These are phyloP conservation scores for Zygotorulaspora danielsina DNA, from an alignment of 805 yeast genomes.

Conservation along the genomic window DNA sequence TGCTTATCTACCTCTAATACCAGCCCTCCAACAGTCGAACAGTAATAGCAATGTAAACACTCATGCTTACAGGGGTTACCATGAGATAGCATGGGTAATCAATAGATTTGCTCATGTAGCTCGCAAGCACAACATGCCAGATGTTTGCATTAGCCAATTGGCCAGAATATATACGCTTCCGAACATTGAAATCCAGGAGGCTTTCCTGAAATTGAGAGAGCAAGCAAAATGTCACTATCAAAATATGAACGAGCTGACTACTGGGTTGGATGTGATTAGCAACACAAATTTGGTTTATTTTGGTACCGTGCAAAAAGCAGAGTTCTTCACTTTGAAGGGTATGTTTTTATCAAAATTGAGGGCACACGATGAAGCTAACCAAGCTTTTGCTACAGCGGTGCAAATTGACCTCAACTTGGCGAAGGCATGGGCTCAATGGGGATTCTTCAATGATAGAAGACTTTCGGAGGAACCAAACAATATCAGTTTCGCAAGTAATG, in stretches of 20 bases:
- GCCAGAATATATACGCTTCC: constrained; percentile 94
- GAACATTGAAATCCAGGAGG: constrained; percentile 96
- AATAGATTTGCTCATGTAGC: constrained; percentile 98
- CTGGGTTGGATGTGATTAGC: constrained; percentile 94
- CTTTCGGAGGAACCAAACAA: constrained; percentile 80
- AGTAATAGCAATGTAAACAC: constrained; percentile 74
- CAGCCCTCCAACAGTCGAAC: constrained; percentile 69
- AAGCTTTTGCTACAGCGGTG: constrained; percentile 96
- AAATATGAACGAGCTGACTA: constrained; percentile 81
- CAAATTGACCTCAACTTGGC: constrained; percentile 91
- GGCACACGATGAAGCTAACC: constrained; percentile 92
- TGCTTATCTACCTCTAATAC: constrained; percentile 88
- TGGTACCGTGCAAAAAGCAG: constrained; percentile 97
- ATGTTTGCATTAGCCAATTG: constrained; percentile 88
- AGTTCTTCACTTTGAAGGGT: constrained; percentile 94
- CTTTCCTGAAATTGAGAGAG: constrained; percentile 89
- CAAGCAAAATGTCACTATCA: constrained; percentile 98
- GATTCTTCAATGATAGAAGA: constrained; percentile 84
- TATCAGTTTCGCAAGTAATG: constrained; percentile 82
- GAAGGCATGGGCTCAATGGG: constrained; percentile 99
- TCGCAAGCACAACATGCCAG: constrained; percentile 92
- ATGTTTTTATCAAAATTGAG: constrained; percentile 92
- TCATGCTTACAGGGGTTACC: constrained; percentile 95
- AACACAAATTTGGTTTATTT: constrained; percentile 94
- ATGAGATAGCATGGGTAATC: constrained; percentile 98